Evolutionary conservation across 345 rosid genomes (phyloP).

Genomic region (Streptanthus diversifolius): DNA sequence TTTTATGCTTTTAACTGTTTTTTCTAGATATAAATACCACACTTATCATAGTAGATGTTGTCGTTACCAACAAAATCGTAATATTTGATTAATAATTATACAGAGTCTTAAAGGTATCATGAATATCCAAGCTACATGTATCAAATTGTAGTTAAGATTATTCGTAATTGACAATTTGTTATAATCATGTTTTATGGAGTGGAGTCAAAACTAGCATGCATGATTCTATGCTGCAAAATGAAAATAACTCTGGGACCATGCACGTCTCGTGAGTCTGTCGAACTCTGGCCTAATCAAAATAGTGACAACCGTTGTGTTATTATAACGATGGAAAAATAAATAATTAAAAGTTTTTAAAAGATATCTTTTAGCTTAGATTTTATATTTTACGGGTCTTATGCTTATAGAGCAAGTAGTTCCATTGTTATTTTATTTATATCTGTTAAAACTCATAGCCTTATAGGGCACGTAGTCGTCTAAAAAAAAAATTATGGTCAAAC

Average conservation of each 20-base stretch:
- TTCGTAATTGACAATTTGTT: background rate
- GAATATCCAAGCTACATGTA: background rate
- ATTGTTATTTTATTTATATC: background rate
- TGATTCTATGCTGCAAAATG: background rate
- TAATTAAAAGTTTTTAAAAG: background rate
- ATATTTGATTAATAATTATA: background rate
- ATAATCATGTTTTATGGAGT: constrained; percentile 1
- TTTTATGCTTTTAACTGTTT: background rate
- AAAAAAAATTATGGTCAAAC: constrained; percentile 12
- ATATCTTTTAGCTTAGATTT: constrained; percentile 9
- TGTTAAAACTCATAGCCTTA: constrained; percentile 12
- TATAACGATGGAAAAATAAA: background rate
- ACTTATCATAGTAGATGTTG: background rate
- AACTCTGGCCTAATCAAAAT: background rate
- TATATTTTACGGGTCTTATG: constrained; percentile 14
- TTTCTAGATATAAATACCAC: background rate
- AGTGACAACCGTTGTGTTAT: background rate
- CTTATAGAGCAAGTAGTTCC: constrained; percentile 21
- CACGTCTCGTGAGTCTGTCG: background rate
- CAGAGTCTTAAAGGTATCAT: no score
- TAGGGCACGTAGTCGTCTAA: constrained; percentile 2
- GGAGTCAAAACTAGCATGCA: background rate
- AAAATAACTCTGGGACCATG: background rate
- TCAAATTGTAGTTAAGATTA: background rate
- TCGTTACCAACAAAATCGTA: background rate